Conservation (phyloP, 1,139 yeast genomes). For the Yamadazyma blattariae region DNA sequence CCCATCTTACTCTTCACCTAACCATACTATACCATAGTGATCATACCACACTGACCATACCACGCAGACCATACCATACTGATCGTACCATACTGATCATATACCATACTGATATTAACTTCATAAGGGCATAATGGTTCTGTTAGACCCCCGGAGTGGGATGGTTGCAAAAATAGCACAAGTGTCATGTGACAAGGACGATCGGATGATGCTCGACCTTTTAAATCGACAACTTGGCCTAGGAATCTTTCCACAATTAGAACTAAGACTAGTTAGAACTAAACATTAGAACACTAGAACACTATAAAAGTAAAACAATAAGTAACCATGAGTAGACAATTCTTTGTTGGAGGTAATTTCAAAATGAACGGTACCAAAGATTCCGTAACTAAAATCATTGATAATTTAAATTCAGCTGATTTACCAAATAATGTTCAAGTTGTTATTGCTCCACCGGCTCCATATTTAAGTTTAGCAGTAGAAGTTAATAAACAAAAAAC, state of each 20-base stretch:
- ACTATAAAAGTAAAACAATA: not conserved
- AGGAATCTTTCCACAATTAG: no score
- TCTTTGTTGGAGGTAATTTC: conserved; percentile 98
- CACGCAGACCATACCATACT: no score
- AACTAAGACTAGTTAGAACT: no score
- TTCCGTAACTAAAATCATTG: conserved; percentile 81
- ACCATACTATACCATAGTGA: no score
- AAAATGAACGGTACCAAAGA: conserved; percentile 95
- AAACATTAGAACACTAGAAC: not conserved
- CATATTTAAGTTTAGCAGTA: conserved; percentile 79
- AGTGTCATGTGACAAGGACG: conserved; percentile 6
- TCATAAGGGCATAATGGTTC: no score
- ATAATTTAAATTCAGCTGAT: conserved; percentile 73
- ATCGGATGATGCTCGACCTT: conserved; percentile 18
- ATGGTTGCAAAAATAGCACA: no score
- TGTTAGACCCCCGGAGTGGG: no score
- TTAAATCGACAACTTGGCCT: not conserved
- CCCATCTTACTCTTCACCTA: no score
- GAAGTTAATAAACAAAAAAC: conserved; percentile 66
- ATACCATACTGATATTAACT: no score
- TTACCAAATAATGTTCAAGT: conserved; percentile 80
- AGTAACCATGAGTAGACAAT: conserved; percentile 70
- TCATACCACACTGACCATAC: no score
- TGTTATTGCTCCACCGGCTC: conserved; percentile 95
- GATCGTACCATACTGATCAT: no score